Conservation (phyloP, 192 early-diverging fungal species). For the Coemansia furcata region DNA sequence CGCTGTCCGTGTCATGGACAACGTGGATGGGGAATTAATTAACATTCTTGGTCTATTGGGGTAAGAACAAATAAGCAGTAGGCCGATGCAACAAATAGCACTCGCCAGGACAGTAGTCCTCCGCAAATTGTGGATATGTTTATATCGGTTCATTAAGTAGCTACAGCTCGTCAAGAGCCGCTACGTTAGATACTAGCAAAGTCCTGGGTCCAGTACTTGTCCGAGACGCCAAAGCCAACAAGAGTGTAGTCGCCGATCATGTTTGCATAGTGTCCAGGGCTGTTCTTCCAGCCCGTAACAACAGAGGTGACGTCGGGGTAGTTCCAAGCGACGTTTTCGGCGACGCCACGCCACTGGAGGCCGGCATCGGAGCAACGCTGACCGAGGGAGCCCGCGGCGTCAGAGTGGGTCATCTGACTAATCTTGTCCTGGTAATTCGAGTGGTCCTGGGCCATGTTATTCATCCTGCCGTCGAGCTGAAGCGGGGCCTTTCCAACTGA, state of each 20-base stretch:
- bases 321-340: constrained; percentile 34
- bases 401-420: constrained; percentile 24
- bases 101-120: no score
- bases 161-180: background rate
- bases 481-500: constrained; percentile 7
- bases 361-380: background rate
- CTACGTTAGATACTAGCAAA: constrained; percentile 9
- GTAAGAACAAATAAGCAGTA: no score
- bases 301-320: constrained; percentile 4
- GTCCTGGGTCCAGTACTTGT: constrained; percentile 32
- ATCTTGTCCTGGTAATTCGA: constrained; percentile 20
- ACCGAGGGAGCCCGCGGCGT: constrained; percentile 4
- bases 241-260: constrained; percentile 25
- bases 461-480: constrained; percentile 1
- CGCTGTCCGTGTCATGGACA: no score
- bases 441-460: constrained; percentile 24
- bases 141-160: background rate
- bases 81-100: no score
- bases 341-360: constrained; percentile 10
- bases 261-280: constrained; percentile 28
- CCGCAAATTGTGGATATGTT: background rate
- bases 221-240: constrained; percentile 25
- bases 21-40: no score
- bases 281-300: constrained; percentile 27
- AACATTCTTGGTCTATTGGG: no score